Base-by-base conservation (phyloP, 108 stramenopile genomes). In the Schizochytrium sp. region DNA sequence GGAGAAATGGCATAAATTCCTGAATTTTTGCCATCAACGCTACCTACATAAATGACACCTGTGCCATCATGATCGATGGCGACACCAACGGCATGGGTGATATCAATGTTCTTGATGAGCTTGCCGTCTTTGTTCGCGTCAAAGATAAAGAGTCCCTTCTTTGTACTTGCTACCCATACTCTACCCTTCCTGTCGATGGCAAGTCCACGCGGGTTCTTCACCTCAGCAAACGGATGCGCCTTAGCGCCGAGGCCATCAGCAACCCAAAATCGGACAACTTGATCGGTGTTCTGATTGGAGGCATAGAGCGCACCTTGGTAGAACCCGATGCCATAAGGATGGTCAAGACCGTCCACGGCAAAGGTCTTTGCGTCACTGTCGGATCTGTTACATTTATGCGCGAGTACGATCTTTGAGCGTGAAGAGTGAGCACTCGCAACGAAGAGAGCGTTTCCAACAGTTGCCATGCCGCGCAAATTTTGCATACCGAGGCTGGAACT, bases 361-460 rank as follows among this genome's bases (percentile, higher is more conserved):
- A 83, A 83, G 46, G 73, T 83, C 13, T 53, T 47, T 17, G 73
- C 45, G 13, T n/a, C 8, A n/a, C 40, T 7, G 46, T 47, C 49
- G 73, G 47, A 46, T 28, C 38, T 53, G 73, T 19, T 83, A 50
- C 73, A 83, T 50, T 83, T 83, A n/a, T 53, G 46, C 50, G 40
- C 19, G 45, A 83, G 49, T 28, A 83, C 73, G 19, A 83, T 83
- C 1, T 83, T 83, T n/a, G 49, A 53, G 8, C 50, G 7, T n/a
- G 73, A 83, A 4, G 73, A 83, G 73, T 83, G 73, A 46, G 73
- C 73, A 50, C 73, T 83, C 15, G 50, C 73, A 4, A 83, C 50
- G 45, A 83, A 83, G 73, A 83, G 73, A 17, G 73, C 73, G 40
- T 17, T 19, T 4, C 73, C 73, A 28, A 83, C 73, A 8, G 73